Conservation (phyloP, 1,284 basidiomycete genomes). For the Takashimella tepidaria region DNA sequence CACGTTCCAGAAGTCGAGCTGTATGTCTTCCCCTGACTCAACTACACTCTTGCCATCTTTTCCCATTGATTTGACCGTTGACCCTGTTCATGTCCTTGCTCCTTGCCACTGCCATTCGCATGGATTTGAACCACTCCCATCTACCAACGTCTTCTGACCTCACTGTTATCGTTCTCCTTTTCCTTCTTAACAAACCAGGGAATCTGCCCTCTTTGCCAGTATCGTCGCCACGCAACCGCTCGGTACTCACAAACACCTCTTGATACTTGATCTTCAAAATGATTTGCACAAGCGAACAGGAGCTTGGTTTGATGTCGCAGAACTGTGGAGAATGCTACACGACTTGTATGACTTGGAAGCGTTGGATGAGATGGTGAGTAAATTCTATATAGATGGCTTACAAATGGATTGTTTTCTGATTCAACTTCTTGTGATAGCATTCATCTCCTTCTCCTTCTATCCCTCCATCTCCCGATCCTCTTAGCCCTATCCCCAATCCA, state of each 20-base stretch:
- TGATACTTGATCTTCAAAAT: slow-evolving; percentile 35
- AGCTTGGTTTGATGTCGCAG: slow-evolving; percentile 53
- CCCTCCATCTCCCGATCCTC: slow-evolving; percentile 10
- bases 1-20: slow-evolving; percentile 18
- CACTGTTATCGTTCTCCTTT: no score
- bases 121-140: no score
- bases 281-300: slow-evolving; percentile 32
- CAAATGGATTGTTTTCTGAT: no score
- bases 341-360: slow-evolving; percentile 70
- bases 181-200: no score
- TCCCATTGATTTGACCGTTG: no score
- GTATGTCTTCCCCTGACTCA: slow-evolving; percentile 8
- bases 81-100: no score
- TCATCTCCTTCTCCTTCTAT: slow-evolving; percentile 17
- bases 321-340: slow-evolving; percentile 68
- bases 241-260: slow-evolving; percentile 34
- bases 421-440: neutral
- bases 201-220: slow-evolving; percentile 7
- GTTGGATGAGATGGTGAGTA: slow-evolving; percentile 65
- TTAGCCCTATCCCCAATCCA: slow-evolving; percentile 13
- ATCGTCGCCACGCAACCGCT: slow-evolving; percentile 15
- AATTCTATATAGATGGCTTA: no score
- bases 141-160: no score
- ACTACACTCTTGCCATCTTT: neutral
- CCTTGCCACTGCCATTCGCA: no score